Percentiles rank a stretch among this genome's conserved stretches.
phyloP scores from a whole-genome alignment of 352 stramenopile genomes.

The Phytophthora nicotianae region DNA sequence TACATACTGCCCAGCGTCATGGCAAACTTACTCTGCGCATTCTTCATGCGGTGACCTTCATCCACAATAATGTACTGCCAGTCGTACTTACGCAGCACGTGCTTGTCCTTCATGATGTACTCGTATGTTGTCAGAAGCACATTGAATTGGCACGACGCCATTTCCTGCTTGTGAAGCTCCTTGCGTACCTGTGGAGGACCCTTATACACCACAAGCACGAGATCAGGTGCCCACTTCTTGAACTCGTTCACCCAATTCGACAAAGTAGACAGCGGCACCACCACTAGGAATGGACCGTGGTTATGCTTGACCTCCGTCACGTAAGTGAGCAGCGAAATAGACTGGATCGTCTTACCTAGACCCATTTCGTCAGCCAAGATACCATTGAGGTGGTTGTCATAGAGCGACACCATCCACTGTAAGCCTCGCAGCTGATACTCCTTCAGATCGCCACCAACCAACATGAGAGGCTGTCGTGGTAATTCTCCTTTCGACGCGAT shows the following conservation, averaged over 20 bases:
- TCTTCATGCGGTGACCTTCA: conserved; percentile 94
- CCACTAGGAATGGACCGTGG: conserved; percentile 96
- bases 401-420: conserved; percentile 99
- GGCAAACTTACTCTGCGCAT: conserved; percentile 90
- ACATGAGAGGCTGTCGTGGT: conserved; percentile 93
- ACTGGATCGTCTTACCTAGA: conserved; percentile 89
- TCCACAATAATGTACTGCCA: conserved; percentile 96
- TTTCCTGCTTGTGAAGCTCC: conserved; percentile 80
- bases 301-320: conserved; percentile 87
- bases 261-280: conserved; percentile 96
- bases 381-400: conserved; percentile 98
- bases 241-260: conserved; percentile 96
- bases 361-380: conserved; percentile 98
- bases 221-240: conserved; percentile 93
- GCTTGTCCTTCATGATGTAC: conserved; percentile 93
- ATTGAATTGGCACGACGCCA: conserved; percentile 90
- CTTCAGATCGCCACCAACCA: conserved; percentile 96
- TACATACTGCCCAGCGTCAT: conserved; percentile 87
- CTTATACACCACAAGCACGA: conserved; percentile 98
- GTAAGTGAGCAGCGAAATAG: conserved; percentile 86
- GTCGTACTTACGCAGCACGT: conserved; percentile 87
- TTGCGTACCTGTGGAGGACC: conserved; percentile 81
- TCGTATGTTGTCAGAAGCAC: conserved; percentile 96
- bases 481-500: conserved; percentile 85
- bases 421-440: conserved; percentile 98